phyloP scores from a whole-genome alignment of 2,329 filamentous ascomycete genomes.

The Calcarisporium arbuscula region DNA sequence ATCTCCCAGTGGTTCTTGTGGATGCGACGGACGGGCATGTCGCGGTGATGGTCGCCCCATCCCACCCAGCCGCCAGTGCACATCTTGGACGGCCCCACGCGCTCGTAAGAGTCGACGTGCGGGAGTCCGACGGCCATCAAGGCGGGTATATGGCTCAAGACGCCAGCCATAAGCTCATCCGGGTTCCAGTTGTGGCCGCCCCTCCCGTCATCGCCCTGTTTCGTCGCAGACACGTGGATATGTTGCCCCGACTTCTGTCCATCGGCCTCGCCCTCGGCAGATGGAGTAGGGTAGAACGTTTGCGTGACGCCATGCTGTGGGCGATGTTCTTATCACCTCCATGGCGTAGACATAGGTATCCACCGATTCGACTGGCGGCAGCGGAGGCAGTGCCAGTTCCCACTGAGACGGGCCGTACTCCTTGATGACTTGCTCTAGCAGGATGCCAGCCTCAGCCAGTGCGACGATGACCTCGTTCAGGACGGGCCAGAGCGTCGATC shows the following conservation, averaged over 20 bases:
- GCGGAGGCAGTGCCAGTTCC: conserved; percentile 1
- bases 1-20: too few relatives aligned
- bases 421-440: conserved; percentile 1
- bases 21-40: too few relatives aligned
- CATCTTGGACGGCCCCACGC: not conserved
- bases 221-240: conserved; percentile 2
- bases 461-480: not conserved
- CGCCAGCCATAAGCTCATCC: conserved; percentile 1
- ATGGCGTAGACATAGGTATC: conserved; percentile 1
- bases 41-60: too few relatives aligned
- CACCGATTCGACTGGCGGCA: conserved; percentile 1
- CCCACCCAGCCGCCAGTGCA: too few relatives aligned
- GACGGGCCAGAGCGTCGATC: too few relatives aligned
- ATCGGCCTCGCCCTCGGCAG: not conserved
- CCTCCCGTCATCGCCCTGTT: conserved; percentile 1
- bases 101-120: conserved; percentile 2
- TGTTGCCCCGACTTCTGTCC: conserved; percentile 2
- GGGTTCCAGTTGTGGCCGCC: conserved; percentile 1
- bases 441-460: conserved; percentile 1
- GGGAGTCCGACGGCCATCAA: not conserved
- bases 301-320: not conserved
- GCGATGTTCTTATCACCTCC: conserved; percentile 2
- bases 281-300: conserved; percentile 1
- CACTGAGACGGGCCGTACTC: not conserved
- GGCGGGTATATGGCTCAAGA: not conserved